Evolutionary conservation across 2,329 filamentous ascomycete genomes (phyloP), one percentile per base, ranked within the genome.

Genomic region (Fusarium sp.): DNA sequence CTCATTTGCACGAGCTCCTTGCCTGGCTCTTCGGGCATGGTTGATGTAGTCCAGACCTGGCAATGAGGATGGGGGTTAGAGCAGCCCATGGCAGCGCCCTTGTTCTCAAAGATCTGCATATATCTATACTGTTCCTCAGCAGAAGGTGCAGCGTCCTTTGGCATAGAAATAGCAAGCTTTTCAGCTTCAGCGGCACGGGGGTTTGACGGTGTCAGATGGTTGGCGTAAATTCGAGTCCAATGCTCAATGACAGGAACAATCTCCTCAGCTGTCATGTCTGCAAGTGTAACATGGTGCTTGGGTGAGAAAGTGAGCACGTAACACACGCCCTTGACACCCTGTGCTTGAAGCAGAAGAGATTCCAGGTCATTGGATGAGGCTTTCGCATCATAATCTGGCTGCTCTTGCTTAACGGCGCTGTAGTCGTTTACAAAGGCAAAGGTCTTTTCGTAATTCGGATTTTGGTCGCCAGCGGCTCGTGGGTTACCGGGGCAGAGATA

Each of bases 51-150:
- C 96, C 96, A 99, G 71, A 98, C 88, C 82, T 99, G 96, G 67
- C 96, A 96, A 83, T 99, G 96, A 1, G 96, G 96, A 82, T 99
- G 96, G 2, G 96, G 96, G 82, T 99, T 99, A 3, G 96, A 98
- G 86, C 96, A 99, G 58, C 96, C 96, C 96, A 99, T 99, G 16
- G 96, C 94, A 2, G 93, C 91, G 58, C 96, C 96, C 84, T 99
- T 99, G 86, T 99, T 99, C 85, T 99, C 96, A 72, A 99, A 99
- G 73, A 99, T 98, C 81, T 99, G 96, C 95, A 99, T 98, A 84
- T 97, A 98, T 60, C 93, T 90, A 78, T 97, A 94, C 83, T 97
- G 94, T 60, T 93, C 89, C 58, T 88, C 90, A 9, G 94, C 92
- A 3, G 77, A 49, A 10, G 82, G 82, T 15, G 81, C 80, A 18